Conservation (phyloP, 129 eudicot species). For the Chrysanthemum lavandulifolium region DNA sequence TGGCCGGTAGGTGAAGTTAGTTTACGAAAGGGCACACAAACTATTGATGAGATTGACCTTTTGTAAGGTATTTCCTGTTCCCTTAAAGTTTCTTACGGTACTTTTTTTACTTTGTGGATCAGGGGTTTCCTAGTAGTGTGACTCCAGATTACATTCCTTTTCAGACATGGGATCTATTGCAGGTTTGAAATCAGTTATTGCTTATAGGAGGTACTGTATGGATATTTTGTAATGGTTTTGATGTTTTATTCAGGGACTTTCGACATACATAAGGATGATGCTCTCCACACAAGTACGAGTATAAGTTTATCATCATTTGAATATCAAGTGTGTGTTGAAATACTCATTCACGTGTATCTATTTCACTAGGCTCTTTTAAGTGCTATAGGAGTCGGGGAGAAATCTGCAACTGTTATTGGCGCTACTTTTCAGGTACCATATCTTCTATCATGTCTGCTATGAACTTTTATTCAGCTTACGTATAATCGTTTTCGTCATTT, state of each 20-base stretch:
- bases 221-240: constrained; percentile 1
- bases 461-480: background rate
- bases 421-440: constrained; percentile 92
- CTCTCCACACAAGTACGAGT: constrained; percentile 87
- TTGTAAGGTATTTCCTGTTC: constrained; percentile 1
- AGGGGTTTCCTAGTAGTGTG: constrained; percentile 93
- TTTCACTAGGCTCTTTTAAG: constrained; percentile 81
- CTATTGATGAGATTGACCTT: constrained; percentile 5
- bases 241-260: constrained; percentile 64
- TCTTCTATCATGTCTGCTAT: background rate
- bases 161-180: constrained; percentile 88
- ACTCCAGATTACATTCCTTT: constrained; percentile 92
- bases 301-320: background rate
- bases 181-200: constrained; percentile 38
- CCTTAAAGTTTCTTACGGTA: no score
- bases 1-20: no score
- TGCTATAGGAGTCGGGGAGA: constrained; percentile 99
- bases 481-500: no score
- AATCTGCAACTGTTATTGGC: constrained; percentile 95
- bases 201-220: constrained; percentile 15
- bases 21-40: constrained; percentile 7
- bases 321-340: background rate
- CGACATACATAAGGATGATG: constrained; percentile 88
- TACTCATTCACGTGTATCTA: constrained; percentile 5
- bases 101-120: constrained; percentile 18